These are phyloP conservation scores for Casuarina glauca DNA, from an alignment of 306 rosid genomes.

Conservation along the genomic window DNA sequence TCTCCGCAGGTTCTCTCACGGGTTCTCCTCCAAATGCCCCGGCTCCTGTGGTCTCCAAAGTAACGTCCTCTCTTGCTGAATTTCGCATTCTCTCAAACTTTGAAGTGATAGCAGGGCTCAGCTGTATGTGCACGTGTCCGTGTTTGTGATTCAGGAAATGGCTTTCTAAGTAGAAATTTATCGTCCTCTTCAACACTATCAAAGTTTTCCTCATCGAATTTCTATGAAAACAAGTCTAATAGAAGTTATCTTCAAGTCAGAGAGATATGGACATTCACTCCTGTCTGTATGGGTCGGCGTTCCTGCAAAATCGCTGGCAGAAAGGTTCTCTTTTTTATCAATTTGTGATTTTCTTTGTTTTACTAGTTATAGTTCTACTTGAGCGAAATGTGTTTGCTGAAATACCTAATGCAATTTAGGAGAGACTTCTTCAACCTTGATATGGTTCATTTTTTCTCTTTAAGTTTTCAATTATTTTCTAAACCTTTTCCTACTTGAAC, in stretches of 20 bases:
- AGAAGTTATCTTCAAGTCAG: slow-evolving; percentile 27
- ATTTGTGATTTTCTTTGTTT: neutral
- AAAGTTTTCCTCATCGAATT: neutral
- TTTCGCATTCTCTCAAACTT: slow-evolving; percentile 4
- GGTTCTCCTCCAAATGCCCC: slow-evolving; percentile 40
- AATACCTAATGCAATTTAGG: slow-evolving; percentile 16
- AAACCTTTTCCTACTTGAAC: neutral
- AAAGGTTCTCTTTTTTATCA: slow-evolving; percentile 48
- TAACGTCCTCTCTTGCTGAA: slow-evolving; percentile 23
- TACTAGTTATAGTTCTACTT: neutral
- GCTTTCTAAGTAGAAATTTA: slow-evolving; percentile 31
- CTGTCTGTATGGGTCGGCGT: slow-evolving; percentile 89
- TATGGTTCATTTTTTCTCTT: neutral
- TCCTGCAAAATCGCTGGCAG: slow-evolving; percentile 93
- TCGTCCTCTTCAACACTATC: slow-evolving; percentile 35
- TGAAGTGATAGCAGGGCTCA: slow-evolving; percentile 20
- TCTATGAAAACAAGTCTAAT: slow-evolving; percentile 17
- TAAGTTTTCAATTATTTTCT: neutral
- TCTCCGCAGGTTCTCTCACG: slow-evolving; percentile 40
- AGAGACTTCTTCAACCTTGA: neutral
- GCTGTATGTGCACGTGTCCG: neutral
- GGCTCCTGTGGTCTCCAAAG: slow-evolving; percentile 33
- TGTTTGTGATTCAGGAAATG: slow-evolving; percentile 50
- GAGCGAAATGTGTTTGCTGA: slow-evolving; percentile 51
- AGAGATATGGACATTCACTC: slow-evolving; percentile 58